Conservation (phyloP, 2,329 filamentous ascomycete species). For the Penicillium sp. region DNA sequence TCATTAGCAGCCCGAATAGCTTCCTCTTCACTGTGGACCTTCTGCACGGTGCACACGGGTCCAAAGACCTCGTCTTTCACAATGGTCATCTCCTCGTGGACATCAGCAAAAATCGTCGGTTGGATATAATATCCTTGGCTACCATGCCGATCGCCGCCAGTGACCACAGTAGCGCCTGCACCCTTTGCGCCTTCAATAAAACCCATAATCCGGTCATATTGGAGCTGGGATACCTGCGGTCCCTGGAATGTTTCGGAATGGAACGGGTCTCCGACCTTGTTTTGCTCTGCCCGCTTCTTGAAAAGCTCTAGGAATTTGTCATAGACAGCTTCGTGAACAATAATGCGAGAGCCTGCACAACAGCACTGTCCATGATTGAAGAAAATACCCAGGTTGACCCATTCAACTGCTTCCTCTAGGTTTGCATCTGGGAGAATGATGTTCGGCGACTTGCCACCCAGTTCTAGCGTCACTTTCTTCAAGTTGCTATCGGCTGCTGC, state of each 20-base stretch:
- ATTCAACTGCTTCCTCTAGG: conserved; percentile 63
- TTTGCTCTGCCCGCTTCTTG: conserved; percentile 69
- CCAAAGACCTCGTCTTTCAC: conserved; percentile 79
- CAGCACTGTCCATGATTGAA: conserved; percentile 64
- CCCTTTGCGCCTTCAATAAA: conserved; percentile 67
- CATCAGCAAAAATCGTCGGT: conserved; percentile 79
- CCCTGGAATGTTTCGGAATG: conserved; percentile 76
- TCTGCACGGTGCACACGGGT: conserved; percentile 70
- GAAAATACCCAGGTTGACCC: conserved; percentile 54
- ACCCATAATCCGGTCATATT: conserved; percentile 82
- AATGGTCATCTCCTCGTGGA: conserved; percentile 66
- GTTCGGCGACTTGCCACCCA: conserved; percentile 62
- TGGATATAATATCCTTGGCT: conserved; percentile 82
- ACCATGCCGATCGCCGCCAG: conserved; percentile 67
- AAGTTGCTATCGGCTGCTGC: conserved; percentile 59
- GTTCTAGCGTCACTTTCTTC: conserved; percentile 65
- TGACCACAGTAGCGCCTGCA: conserved; percentile 62
- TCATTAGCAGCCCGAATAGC: conserved; percentile 68
- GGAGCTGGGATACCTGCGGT: conserved; percentile 76
- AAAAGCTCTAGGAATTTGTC: conserved; percentile 78
- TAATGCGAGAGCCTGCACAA: conserved; percentile 62
- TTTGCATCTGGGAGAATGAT: conserved; percentile 63
- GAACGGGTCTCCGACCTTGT: conserved; percentile 81
- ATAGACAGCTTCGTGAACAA: conserved; percentile 80
- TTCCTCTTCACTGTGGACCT: conserved; percentile 70